Conservation (phyloP, 2,329 filamentous ascomycete genomes). For the Colletotrichum abscissum region DNA sequence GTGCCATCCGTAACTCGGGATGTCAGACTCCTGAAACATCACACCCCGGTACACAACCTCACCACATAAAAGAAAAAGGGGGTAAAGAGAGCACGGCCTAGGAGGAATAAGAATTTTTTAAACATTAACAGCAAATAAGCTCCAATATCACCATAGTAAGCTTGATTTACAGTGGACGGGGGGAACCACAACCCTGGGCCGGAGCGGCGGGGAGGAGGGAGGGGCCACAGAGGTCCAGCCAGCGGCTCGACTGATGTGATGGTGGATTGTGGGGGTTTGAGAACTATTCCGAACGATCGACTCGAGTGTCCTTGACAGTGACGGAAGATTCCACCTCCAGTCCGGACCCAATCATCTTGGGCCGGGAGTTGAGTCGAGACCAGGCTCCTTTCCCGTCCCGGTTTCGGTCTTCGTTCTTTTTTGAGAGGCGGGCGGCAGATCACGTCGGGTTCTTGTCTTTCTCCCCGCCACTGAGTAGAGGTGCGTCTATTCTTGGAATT, state of each 20-base stretch:
- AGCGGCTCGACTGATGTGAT: not conserved
- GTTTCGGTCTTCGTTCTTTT: not conserved
- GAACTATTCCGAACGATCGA: not conserved
- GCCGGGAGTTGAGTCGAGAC: too few relatives aligned
- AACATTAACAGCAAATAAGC: not conserved
- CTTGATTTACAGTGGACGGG: slow-evolving; percentile 10
- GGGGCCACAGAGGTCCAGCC: too few relatives aligned
- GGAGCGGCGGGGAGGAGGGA: not conserved
- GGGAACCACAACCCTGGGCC: slow-evolving; percentile 11
- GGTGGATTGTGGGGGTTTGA: slow-evolving; percentile 8
- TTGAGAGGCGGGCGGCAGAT: not conserved
- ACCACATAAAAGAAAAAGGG: not conserved
- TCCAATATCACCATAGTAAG: not conserved
- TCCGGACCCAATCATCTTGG: not conserved
- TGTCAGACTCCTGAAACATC: not conserved
- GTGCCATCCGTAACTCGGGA: slow-evolving; percentile 12
- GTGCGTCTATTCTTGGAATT: slow-evolving; percentile 9
- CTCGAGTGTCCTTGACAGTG: not conserved
- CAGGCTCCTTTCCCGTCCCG: not conserved
- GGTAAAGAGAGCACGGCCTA: not conserved
- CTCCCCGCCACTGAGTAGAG: not conserved
- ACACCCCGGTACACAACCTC: not conserved
- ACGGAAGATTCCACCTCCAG: not conserved
- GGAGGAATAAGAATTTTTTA: not conserved
- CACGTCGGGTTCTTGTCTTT: not conserved